Base-by-base conservation (phyloP, 1,139 yeast genomes). In the Scheffersomyces titani region DNA sequence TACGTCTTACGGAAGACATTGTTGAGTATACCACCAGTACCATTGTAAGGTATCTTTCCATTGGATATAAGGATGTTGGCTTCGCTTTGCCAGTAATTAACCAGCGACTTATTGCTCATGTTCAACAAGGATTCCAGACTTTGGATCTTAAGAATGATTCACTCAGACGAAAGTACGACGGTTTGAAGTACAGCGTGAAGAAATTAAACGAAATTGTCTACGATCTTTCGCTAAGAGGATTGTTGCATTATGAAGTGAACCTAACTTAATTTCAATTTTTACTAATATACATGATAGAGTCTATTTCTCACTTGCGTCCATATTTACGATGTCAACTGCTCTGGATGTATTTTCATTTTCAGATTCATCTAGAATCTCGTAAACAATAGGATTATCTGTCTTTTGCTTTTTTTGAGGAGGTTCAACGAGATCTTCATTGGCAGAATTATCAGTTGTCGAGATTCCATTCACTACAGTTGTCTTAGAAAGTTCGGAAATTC, bases 121-220 rank as follows among this genome's bases (percentile, higher is more conserved):
- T 71, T 49, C 74, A 70, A 55, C 61, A 55, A 19, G 77, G 75
- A 5, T 73, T 70, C 57, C 72, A 70, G 57, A 62, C 67, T 54
- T 64, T 73, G 59, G 76, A 73, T 57, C 68, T 73, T 58, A 72
- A 72, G 56, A 73, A 73, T 54, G 77, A 72, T 51, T 60, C 54
- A 18, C 57, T 73, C 22, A 64, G 77, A 56, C 67, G 73, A 54
- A 70, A 65, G 53, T 72, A 63, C 54, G 77, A 73, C 52, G 73
- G 73, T 9, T 64, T 73, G 61, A 73, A 73, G 62, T 73, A 73
- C 55, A 68, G 61, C 54, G 64, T 70, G 49, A 73, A 72, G 59
- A 70, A 69, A 59, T 61, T 71, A 40, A 72, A 72, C 55, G 68
- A 69, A 24, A 65, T 72, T 36, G 75, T 72, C 7, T 71, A 71